Evolutionary conservation across 1,284 basidiomycete species (phyloP).

Genomic region (Mycosarcoma mackinlayi): DNA sequence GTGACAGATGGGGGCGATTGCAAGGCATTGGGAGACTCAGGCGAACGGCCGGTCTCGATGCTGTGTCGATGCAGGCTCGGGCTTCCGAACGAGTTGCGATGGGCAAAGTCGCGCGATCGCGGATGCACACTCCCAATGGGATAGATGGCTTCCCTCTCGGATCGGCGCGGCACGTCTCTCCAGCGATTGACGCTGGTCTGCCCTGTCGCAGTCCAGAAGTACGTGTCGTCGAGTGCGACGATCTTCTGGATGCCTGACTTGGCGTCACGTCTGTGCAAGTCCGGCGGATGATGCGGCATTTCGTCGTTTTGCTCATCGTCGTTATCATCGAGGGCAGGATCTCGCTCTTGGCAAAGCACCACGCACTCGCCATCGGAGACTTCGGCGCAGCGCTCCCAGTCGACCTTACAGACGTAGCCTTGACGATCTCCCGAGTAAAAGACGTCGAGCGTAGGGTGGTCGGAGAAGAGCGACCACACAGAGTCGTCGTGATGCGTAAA

Average conservation of each 20-base stretch:
- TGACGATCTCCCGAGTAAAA: constrained; percentile 97
- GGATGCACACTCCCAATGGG: constrained; percentile 34
- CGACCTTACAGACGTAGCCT: constrained; percentile 88
- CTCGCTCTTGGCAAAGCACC: constrained; percentile 72
- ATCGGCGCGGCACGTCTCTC: constrained; percentile 72
- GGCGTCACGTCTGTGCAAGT: constrained; percentile 68
- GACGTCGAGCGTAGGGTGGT: constrained; percentile 85
- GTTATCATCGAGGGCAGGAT: constrained; percentile 14
- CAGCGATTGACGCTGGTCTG: constrained; percentile 84
- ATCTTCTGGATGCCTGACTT: constrained; percentile 82
- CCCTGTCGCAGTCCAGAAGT: constrained; percentile 90
- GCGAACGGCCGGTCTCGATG: constrained; percentile 30
- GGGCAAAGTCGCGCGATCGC: constrained; percentile 19
- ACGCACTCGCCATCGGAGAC: constrained; percentile 89
- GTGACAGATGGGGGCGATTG: constrained; percentile 44
- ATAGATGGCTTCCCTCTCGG: constrained; percentile 50
- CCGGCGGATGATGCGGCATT: constrained; percentile 14
- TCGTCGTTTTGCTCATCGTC: constrained; percentile 3
- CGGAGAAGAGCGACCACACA: constrained; percentile 91
- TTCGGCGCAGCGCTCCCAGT: constrained; percentile 83
- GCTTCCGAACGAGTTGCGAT: constrained; percentile 32
- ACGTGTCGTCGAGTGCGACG: constrained; percentile 82
- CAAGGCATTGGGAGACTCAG: constrained; percentile 13
- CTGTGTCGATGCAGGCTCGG: constrained; percentile 26
- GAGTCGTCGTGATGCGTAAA: constrained; percentile 95